Base-by-base conservation (phyloP, 768 basidiomycete species). In the Fomitopsis serialis region DNA sequence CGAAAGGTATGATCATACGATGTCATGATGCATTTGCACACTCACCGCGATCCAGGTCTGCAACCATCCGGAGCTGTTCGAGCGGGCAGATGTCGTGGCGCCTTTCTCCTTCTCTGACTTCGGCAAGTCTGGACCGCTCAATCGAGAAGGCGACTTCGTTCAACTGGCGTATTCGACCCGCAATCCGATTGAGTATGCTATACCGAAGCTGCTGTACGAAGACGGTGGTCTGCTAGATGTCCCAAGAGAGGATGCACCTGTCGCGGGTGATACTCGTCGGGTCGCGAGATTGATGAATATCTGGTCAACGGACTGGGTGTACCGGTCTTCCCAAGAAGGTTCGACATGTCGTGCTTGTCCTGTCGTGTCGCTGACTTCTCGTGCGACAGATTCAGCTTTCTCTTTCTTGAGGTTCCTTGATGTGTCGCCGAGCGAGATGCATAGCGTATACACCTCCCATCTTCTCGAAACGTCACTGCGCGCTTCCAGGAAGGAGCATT, bases 21-120 rank as follows among this genome's bases (percentile, higher is more conserved):
- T 40, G 12, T 29, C 45, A 22, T 21, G 37, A 17, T 40, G 37
- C 19, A 15, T 40, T 8, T 5, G 5, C 15, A 7, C 8, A 21
- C 44, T 48, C 32, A 55, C 44, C 49, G 44, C 48, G n/a, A 21
- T 8, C 46, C 35, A 91, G 89, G 92, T 96, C 58, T 98, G 96
- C 78, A 98, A 98, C 63, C 97, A 99, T 61, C 97, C 97, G 0
- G 96, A 98, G 66, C 78, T 99, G 25, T 99, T 99, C 67, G 94
- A 98, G 67, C 84, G 97, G 15, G 95, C 95, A 24, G 97, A 98
- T 67, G 95, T 99, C 40, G 78, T 88, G 10, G 89, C 95, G 0
- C 95, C 97, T 0, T 92, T 91, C 67, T 89, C 95, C 1, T 97
- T 98, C 66, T 82, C 86, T 45, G 73, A 77, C 21, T 96, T 89